Evolutionary conservation across 163 green algal species (phyloP).

Genomic region (Scenedesmus sp.): DNA sequence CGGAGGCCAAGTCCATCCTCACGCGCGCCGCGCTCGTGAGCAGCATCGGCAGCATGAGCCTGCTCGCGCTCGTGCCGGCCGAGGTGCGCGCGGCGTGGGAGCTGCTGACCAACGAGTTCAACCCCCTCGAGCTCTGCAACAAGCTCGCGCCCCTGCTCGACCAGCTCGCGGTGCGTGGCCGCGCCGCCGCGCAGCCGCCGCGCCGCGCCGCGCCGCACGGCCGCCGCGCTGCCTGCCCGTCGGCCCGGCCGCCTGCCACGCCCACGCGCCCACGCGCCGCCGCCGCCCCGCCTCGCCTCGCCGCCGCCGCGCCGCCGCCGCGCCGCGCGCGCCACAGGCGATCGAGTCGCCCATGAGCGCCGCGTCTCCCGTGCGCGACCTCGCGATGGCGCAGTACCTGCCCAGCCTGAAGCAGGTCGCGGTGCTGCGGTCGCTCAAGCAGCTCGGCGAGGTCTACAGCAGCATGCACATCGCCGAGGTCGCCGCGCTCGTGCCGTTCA

Average conservation of each 20-base stretch:
- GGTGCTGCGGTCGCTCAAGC: slow-evolving; percentile 89
- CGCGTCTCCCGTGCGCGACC: slow-evolving; percentile 72
- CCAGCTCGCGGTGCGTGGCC: slow-evolving; percentile 53
- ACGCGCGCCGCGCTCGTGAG: slow-evolving; percentile 84
- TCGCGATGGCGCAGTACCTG: slow-evolving; percentile 75
- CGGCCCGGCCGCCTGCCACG: too few relatives aligned
- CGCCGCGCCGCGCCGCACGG: too few relatives aligned
- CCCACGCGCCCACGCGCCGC: too few relatives aligned
- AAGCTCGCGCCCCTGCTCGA: slow-evolving; percentile 82
- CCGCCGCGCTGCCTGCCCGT: too few relatives aligned
- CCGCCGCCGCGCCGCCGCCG: too few relatives aligned
- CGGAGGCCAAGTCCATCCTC: slow-evolving; percentile 70
- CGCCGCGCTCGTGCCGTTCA: slow-evolving; percentile 73
- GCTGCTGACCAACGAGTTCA: slow-evolving; percentile 90
- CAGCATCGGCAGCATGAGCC: slow-evolving; percentile 76
- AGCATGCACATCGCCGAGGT: slow-evolving; percentile 87
- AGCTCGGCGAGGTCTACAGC: slow-evolving; percentile 93
- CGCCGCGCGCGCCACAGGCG: background rate
- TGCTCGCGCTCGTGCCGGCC: slow-evolving; percentile 76
- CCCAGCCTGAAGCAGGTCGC: slow-evolving; percentile 69
- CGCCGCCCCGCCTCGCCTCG: too few relatives aligned
- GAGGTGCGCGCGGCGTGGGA: slow-evolving; percentile 73
- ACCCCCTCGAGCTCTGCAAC: slow-evolving; percentile 92
- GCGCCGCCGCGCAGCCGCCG: background rate
- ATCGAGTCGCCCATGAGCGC: slow-evolving; percentile 59